Evolutionary conservation across 345 rosid species (phyloP).

Genomic region (Gynandropsis gynandra): DNA sequence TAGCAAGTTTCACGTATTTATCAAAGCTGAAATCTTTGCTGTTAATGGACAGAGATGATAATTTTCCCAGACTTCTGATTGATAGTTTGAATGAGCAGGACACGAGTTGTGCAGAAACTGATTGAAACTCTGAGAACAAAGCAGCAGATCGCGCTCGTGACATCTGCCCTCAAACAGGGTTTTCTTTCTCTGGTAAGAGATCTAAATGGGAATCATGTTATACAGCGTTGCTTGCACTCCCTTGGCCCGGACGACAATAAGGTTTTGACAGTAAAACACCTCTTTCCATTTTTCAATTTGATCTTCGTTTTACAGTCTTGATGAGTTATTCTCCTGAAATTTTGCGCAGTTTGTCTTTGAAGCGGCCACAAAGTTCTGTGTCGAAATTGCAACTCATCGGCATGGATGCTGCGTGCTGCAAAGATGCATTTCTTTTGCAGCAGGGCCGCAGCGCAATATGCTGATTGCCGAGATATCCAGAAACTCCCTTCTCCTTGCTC

Average conservation of each 20-base stretch:
- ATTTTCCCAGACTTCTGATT: conserved; percentile 2
- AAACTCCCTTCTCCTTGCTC: conserved; percentile 52
- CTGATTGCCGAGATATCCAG: conserved; percentile 42
- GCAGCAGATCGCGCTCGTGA: conserved; percentile 45
- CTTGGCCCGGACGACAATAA: conserved; percentile 46
- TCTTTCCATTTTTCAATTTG: conserved; percentile 11
- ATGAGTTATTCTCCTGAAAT: not conserved
- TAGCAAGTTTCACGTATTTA: too few species aligned
- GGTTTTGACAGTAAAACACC: conserved; percentile 25
- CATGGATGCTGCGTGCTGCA: conserved; percentile 79
- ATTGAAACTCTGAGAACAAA: conserved; percentile 52
- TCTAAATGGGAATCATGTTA: conserved; percentile 74
- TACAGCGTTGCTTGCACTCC: conserved; percentile 61
- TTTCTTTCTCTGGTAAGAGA: conserved; percentile 58
- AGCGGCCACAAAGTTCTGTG: conserved; percentile 53
- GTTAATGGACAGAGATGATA: conserved; percentile 16
- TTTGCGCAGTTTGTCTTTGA: conserved; percentile 52
- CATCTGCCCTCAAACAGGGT: conserved; percentile 49
- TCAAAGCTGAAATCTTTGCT: conserved; percentile 8
- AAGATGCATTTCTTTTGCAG: conserved; percentile 47
- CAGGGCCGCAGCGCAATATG: conserved; percentile 39
- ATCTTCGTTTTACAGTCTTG: not conserved
- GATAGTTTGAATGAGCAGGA: conserved; percentile 34
- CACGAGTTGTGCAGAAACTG: conserved; percentile 74
- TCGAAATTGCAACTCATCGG: conserved; percentile 61